A percentile compares a stretch with the other conserved stretches of the same genome.
Evolutionary conservation across 1,284 basidiomycete species (phyloP).

Genomic region (Chondrostereum purpureum): DNA sequence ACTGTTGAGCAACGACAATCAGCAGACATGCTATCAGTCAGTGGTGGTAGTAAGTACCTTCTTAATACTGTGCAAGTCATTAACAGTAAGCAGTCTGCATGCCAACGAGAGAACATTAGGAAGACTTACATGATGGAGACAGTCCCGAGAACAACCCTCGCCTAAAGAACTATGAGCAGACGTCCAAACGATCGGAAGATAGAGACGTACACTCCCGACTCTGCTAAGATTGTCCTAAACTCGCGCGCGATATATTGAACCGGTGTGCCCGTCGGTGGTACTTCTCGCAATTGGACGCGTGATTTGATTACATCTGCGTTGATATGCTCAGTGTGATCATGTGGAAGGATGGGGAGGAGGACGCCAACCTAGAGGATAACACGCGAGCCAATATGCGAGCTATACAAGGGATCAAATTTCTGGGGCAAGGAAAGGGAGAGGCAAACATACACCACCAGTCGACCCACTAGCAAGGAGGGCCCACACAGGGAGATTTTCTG

Average conservation of each 20-base stretch:
- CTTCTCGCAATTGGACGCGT: constrained; percentile 74
- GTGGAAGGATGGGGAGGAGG: constrained; percentile 1
- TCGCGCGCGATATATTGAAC: constrained; percentile 80
- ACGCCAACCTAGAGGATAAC: constrained; percentile 73
- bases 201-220: constrained; percentile 65
- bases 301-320: constrained; percentile 85
- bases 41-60: constrained; percentile 35
- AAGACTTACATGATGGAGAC: constrained; percentile 57
- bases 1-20: too few species aligned
- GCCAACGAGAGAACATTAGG: neutral
- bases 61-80: constrained; percentile 55
- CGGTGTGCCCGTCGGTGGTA: constrained; percentile 72
- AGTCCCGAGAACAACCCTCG: constrained; percentile 68
- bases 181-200: neutral
- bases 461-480: constrained; percentile 82
- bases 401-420: constrained; percentile 21
- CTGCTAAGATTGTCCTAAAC: constrained; percentile 58
- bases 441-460: constrained; percentile 67
- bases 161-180: constrained; percentile 25
- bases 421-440: constrained; percentile 1
- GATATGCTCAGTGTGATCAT: neutral
- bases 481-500: constrained; percentile 81
- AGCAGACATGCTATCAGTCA: neutral
- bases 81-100: too few species aligned
- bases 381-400: constrained; percentile 92